Base-by-base conservation (phyloP, 176 grass and related monocot genomes). In the Zizania latifolia region DNA sequence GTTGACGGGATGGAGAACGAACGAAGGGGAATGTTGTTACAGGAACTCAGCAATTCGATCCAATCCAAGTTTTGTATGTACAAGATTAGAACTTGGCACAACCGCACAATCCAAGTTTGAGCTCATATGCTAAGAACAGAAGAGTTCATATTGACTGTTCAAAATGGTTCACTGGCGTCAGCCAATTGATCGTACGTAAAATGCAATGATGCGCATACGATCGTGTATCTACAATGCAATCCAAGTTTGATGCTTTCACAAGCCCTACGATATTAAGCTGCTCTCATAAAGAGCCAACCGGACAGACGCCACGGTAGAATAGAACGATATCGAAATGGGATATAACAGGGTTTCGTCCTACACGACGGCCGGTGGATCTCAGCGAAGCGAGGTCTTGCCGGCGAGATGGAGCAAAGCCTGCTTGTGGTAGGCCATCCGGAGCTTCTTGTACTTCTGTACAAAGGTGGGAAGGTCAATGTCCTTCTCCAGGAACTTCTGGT, bases 401-500 rank as follows among this genome's bases (percentile, higher is more conserved):
- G 95, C 89, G 43, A 99, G 95, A 83, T 88, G 89, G 36, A 99
- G 84, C 80, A 99, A 55, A 1, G 89, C 84, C 41, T 81, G 83
- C 62, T 72, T 93, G 84, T 98, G 94, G 68, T 98, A 91, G 16
- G 76, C 73, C 0, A 56, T 70, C 38, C 91, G 84, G 41, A 94
- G 82, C 65, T 94, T 99, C 84, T 92, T 99, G 76, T 99, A 94
- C 33, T 92, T 99, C 61, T 90, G 92, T 31, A 94, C 86, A 68
- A 99, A 94, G 36, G 91, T 76, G 1, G 85, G 43, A 8, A 90
- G 78, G 58, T 94, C 92, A 2, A 99, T 59, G 38, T 94, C 91
- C 31, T 94, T 92, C 39, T 90, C 94, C 14, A 92, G 81, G 39
- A 98, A 84, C 72, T 92, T 91, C 24, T 80, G 79, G 15, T 92